Percentiles rank a stretch among this genome's conserved stretches.
These are phyloP conservation scores for Leucosporidium yakuticum DNA, from an alignment of 768 basidiomycete species.

Conservation along the genomic window DNA sequence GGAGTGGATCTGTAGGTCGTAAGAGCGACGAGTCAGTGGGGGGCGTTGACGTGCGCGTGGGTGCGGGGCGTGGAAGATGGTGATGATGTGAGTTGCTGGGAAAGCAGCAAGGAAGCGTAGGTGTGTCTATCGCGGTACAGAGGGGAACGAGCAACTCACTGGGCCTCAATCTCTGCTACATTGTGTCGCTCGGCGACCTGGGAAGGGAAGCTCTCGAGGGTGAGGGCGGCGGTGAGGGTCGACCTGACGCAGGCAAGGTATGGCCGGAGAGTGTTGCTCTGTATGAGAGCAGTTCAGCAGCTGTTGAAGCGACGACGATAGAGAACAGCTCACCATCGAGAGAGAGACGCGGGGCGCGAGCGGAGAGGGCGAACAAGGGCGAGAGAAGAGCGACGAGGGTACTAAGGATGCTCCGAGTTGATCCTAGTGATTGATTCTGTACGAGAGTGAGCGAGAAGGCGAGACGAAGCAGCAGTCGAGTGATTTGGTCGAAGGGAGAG, in stretches of 20 bases:
- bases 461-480: no score
- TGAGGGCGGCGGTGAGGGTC: constrained; percentile 93
- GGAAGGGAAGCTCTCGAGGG: constrained; percentile 94
- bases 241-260: constrained; percentile 94
- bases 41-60: not conserved
- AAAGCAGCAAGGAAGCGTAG: not conserved
- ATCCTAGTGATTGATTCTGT: not conserved
- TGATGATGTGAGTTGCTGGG: not conserved
- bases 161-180: constrained; percentile 27
- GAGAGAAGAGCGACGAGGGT: not conserved
- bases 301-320: not conserved
- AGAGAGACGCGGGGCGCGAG: not conserved
- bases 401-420: not conserved
- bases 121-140: not conserved
- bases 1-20: constrained; percentile 63
- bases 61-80: constrained; percentile 4
- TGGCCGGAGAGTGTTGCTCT: constrained; percentile 93
- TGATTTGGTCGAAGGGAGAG: no score
- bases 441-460: no score
- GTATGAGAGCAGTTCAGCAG: not conserved
- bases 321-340: not conserved
- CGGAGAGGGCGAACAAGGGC: not conserved
- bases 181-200: constrained; percentile 55
- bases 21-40: not conserved
- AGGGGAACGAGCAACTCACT: constrained; percentile 4